Evolutionary conservation across 805 yeast species (phyloP).

Genomic region (Saturnispora ahearnii): DNA sequence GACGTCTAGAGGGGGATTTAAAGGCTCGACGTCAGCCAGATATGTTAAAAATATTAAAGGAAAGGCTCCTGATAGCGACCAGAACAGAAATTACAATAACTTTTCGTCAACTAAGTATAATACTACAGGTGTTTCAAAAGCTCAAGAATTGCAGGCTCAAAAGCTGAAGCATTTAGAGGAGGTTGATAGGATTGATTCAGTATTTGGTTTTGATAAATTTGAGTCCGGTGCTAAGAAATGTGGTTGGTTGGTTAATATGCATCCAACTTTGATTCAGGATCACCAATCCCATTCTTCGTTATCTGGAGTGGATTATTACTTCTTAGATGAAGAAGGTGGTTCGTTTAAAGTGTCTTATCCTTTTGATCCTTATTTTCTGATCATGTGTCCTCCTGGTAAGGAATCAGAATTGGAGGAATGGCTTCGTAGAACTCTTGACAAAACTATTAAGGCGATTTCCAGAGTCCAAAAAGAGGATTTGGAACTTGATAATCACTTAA

Average conservation of each 20-base stretch:
- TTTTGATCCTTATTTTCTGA: constrained; percentile 80
- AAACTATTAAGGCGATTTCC: constrained; percentile 45
- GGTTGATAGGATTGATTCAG: constrained; percentile 60
- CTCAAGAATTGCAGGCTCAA: constrained; percentile 16
- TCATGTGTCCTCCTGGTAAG: constrained; percentile 51
- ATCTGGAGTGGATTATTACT: constrained; percentile 90
- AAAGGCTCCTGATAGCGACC: background rate
- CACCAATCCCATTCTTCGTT: constrained; percentile 55
- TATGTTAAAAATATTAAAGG: constrained; percentile 19
- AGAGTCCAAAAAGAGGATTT: constrained; percentile 71
- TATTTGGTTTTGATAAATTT: constrained; percentile 82
- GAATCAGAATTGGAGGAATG: constrained; percentile 83
- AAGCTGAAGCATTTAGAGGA: constrained; percentile 47
- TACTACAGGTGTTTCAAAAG: background rate
- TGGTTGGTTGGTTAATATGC: constrained; percentile 96
- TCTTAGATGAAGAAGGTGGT: constrained; percentile 94
- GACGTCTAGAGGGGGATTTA: constrained; percentile 16
- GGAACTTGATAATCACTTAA: constrained; percentile 72
- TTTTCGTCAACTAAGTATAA: constrained; percentile 11
- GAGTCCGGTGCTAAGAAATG: constrained; percentile 60
- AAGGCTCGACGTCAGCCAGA: constrained; percentile 21
- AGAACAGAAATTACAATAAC: constrained; percentile 14
- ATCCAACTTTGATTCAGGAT: constrained; percentile 63
- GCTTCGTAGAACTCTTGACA: constrained; percentile 58
- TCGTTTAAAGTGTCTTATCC: constrained; percentile 78